Percentiles rank a stretch among this genome's conserved stretches.
Conservation (phyloP, 352 stramenopile species). For the Thalassiosira mediterranea region DNA sequence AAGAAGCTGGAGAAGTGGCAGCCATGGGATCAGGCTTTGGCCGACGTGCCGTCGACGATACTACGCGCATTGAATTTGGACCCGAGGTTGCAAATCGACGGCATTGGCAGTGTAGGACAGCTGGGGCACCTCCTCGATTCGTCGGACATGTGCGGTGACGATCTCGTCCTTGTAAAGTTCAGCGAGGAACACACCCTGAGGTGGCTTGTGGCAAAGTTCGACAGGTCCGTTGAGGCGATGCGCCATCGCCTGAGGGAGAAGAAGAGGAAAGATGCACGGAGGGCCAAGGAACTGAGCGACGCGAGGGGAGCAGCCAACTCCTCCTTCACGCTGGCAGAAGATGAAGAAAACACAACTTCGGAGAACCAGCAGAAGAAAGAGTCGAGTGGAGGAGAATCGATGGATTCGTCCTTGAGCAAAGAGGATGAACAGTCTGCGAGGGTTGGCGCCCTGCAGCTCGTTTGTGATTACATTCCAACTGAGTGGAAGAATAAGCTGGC, state of each 20-base stretch:
- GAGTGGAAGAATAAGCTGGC: slow-evolving; percentile 58
- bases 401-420: slow-evolving; percentile 12
- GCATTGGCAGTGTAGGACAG: slow-evolving; percentile 44
- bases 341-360: slow-evolving; percentile 18
- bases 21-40: slow-evolving; percentile 66
- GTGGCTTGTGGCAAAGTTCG: slow-evolving; percentile 62
- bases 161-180: slow-evolving; percentile 71
- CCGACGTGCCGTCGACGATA: slow-evolving; percentile 14
- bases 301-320: slow-evolving; percentile 45
- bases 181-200: slow-evolving; percentile 38
- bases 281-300: slow-evolving; percentile 4
- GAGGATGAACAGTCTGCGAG: slow-evolving; percentile 38
- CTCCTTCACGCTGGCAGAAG: slow-evolving; percentile 43
- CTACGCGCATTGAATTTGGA: slow-evolving; percentile 39
- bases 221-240: slow-evolving; percentile 31
- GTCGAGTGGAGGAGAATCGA: slow-evolving; percentile 7
- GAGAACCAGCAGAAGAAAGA: slow-evolving; percentile 24
- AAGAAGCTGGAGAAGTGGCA: slow-evolving; percentile 54
- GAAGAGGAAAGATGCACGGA: slow-evolving; percentile 19
- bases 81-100: slow-evolving; percentile 17
- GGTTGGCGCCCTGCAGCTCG: slow-evolving; percentile 60
- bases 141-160: slow-evolving; percentile 62
- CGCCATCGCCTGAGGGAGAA: slow-evolving; percentile 17
- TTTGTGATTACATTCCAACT: slow-evolving; percentile 68
- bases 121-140: slow-evolving; percentile 54